These are phyloP conservation scores for Geranium incanum DNA, from an alignment of 441 rosid species.

Conservation along the genomic window DNA sequence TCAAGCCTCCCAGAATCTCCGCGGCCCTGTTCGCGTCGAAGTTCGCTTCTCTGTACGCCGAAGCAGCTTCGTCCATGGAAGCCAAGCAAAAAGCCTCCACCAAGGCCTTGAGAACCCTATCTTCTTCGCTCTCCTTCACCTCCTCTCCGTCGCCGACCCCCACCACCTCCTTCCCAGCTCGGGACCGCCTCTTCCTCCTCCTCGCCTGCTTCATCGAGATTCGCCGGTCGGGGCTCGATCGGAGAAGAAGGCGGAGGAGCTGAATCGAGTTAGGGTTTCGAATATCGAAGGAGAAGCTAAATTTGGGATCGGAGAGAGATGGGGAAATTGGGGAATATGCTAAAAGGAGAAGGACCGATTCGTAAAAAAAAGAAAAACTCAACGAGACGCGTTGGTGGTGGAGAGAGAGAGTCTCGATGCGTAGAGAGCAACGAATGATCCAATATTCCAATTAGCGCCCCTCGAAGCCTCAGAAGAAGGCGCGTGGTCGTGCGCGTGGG, in stretches of 20 bases:
- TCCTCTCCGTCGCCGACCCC: constrained; percentile 15
- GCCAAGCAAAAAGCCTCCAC: constrained; percentile 46
- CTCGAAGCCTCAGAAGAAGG: no score
- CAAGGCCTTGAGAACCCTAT: constrained; percentile 25
- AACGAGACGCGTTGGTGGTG: not conserved
- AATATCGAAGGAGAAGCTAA: not conserved
- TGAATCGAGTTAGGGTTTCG: constrained; percentile 1
- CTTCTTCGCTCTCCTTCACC: constrained; percentile 23
- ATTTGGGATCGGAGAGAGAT: not conserved
- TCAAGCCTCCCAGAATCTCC: constrained; percentile 29
- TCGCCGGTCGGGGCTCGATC: not conserved
- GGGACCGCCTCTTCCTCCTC: constrained; percentile 40
- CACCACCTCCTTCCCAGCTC: constrained; percentile 28
- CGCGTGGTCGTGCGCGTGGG: no score
- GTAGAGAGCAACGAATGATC: no score
- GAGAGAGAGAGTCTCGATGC: not conserved
- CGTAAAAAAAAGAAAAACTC: not conserved
- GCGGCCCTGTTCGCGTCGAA: constrained; percentile 46
- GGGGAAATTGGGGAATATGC: not conserved
- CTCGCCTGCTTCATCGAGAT: constrained; percentile 39
- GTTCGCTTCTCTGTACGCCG: constrained; percentile 37
- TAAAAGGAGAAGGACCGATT: not conserved
- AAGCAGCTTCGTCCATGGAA: constrained; percentile 39
- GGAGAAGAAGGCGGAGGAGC: not conserved
- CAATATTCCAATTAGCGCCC: no score